phyloP scores from a whole-genome alignment of 805 yeast species.

The Kuraishia ogatae region DNA sequence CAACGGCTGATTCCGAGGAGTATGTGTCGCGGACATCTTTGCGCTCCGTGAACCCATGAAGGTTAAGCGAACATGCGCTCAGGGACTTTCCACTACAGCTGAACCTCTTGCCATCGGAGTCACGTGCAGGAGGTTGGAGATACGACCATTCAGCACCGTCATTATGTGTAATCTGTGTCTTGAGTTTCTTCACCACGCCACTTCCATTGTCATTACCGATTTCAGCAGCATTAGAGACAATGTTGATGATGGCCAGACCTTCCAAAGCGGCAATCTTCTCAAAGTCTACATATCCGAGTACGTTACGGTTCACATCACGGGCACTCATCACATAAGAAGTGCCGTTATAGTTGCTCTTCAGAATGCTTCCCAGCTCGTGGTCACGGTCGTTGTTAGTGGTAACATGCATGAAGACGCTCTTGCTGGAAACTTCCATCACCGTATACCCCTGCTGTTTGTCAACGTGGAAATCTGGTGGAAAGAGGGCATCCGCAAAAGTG shows the following conservation, averaged over 20 bases:
- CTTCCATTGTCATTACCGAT: background rate
- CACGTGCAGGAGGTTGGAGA: constrained; percentile 59
- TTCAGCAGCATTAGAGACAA: constrained; percentile 47
- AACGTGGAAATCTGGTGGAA: constrained; percentile 60
- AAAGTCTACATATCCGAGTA: constrained; percentile 74
- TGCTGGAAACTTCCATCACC: constrained; percentile 61
- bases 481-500: constrained; percentile 66
- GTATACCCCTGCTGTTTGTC: constrained; percentile 68
- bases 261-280: constrained; percentile 78
- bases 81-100: constrained; percentile 38
- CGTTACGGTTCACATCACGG: constrained; percentile 66
- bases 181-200: constrained; percentile 44
- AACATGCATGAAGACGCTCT: constrained; percentile 75
- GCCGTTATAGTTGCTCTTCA: constrained; percentile 89
- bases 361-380: constrained; percentile 64
- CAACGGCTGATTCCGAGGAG: constrained; percentile 84
- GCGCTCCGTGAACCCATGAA: constrained; percentile 89
- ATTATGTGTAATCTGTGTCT: constrained; percentile 72
- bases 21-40: constrained; percentile 75
- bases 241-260: constrained; percentile 73
- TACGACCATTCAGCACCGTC: constrained; percentile 88
- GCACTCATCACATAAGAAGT: constrained; percentile 70
- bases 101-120: constrained; percentile 50
- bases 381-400: constrained; percentile 48
- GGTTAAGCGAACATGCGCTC: constrained; percentile 65